Evolutionary conservation across 768 basidiomycete species (phyloP).

Genomic region (Serendipita sp.): DNA sequence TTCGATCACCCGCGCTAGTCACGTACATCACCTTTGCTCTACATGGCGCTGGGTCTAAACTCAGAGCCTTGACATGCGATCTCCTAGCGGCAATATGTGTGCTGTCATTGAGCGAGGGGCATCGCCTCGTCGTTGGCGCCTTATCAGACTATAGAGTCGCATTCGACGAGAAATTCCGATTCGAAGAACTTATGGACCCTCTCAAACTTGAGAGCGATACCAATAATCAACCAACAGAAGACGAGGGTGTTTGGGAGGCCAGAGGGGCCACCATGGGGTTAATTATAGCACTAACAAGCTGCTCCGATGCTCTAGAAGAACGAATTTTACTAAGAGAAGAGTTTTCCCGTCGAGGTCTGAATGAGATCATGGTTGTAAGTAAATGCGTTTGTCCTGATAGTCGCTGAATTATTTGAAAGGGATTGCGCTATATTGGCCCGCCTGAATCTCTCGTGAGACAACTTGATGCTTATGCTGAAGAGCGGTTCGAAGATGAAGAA

Average conservation of each 20-base stretch:
- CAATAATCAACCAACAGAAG: slow-evolving; percentile 21
- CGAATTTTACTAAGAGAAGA: slow-evolving; percentile 70
- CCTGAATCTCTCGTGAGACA: slow-evolving; percentile 69
- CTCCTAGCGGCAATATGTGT: slow-evolving; percentile 74
- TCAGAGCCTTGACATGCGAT: slow-evolving; percentile 55
- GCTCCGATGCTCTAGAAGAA: slow-evolving; percentile 61
- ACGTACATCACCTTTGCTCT: slow-evolving; percentile 60
- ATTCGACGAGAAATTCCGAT: slow-evolving; percentile 60
- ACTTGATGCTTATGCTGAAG: slow-evolving; percentile 67
- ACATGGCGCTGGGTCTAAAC: slow-evolving; percentile 46
- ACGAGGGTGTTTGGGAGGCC: slow-evolving; percentile 69
- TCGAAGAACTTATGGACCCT: slow-evolving; percentile 54
- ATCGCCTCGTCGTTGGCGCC: slow-evolving; percentile 57
- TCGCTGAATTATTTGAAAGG: slow-evolving; percentile 25
- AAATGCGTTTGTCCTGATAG: neutral
- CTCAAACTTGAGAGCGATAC: slow-evolving; percentile 32
- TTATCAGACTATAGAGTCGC: slow-evolving; percentile 65
- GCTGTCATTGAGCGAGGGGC: slow-evolving; percentile 52
- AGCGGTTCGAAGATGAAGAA: slow-evolving; percentile 81
- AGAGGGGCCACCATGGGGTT: slow-evolving; percentile 60
- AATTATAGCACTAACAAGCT: slow-evolving; percentile 63
- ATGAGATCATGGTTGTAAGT: slow-evolving; percentile 71
- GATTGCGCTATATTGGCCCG: slow-evolving; percentile 56
- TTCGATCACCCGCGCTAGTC: slow-evolving; percentile 47
- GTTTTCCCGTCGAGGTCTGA: slow-evolving; percentile 62